Evolutionary conservation across 2,329 filamentous ascomycete species (phyloP).

Genomic region (Fusarium cyanostomum): DNA sequence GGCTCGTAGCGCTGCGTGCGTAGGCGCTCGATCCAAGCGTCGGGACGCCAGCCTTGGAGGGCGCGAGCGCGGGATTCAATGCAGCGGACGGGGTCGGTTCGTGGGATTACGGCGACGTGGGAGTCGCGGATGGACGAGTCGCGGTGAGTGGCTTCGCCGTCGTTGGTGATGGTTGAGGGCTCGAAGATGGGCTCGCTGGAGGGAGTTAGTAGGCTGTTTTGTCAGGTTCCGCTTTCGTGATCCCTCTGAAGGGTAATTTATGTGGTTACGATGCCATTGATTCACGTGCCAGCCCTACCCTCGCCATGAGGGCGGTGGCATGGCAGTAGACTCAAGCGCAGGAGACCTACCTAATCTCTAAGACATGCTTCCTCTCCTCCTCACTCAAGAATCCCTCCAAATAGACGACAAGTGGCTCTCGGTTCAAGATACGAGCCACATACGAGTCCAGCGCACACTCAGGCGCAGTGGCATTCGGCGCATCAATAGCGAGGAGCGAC

Average conservation of each 20-base stretch:
- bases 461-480: constrained; percentile 47
- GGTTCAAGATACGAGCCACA: constrained; percentile 57
- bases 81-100: constrained; percentile 55
- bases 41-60: constrained; percentile 63
- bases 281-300: too few relatives aligned
- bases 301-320: too few relatives aligned
- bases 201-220: neutral
- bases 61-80: constrained; percentile 58
- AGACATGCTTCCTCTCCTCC: constrained; percentile 57
- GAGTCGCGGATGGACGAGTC: constrained; percentile 61
- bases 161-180: constrained; percentile 60
- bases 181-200: constrained; percentile 58
- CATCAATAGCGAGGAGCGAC: constrained; percentile 60
- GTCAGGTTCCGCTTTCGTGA: too few relatives aligned
- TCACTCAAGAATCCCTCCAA: constrained; percentile 60
- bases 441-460: constrained; percentile 55
- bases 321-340: too few relatives aligned
- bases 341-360: constrained; percentile 59
- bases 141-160: constrained; percentile 54
- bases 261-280: too few relatives aligned
- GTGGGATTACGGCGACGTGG: constrained; percentile 61
- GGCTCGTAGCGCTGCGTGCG: constrained; percentile 60
- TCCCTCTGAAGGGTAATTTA: too few relatives aligned
- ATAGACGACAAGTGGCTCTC: constrained; percentile 63
- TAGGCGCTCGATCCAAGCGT: constrained; percentile 62